phyloP scores from a whole-genome alignment of 2,329 filamentous ascomycete genomes.

The Penicillium rolfsii region DNA sequence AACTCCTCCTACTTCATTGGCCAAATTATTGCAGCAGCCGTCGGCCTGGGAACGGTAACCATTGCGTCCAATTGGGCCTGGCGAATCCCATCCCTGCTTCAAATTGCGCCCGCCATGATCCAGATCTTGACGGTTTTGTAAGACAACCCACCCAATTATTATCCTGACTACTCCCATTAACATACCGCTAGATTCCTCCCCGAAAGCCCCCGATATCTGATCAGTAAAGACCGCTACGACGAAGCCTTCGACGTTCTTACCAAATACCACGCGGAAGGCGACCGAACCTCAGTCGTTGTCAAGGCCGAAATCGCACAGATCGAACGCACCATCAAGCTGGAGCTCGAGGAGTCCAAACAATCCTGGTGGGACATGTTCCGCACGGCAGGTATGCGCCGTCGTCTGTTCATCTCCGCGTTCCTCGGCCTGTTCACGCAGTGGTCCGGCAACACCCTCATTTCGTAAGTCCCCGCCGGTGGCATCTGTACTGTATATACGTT shows the following conservation, averaged over 20 bases:
- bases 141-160: not conserved
- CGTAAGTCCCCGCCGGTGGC: conserved; percentile 16
- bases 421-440: conserved; percentile 47
- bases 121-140: conserved; percentile 33
- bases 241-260: conserved; percentile 36
- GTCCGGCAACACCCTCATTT: conserved; percentile 42
- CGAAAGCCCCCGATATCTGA: conserved; percentile 29
- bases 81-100: conserved; percentile 53
- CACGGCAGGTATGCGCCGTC: conserved; percentile 38
- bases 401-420: conserved; percentile 34
- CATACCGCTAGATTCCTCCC: conserved; percentile 29
- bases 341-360: conserved; percentile 49
- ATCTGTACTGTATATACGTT: not conserved
- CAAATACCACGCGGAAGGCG: conserved; percentile 58
- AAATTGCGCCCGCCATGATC: conserved; percentile 39
- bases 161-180: not conserved
- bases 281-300: conserved; percentile 56
- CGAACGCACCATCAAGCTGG: conserved; percentile 58
- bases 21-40: conserved; percentile 34
- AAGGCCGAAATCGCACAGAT: conserved; percentile 65
- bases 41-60: conserved; percentile 36
- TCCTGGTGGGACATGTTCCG: conserved; percentile 36
- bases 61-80: conserved; percentile 48
- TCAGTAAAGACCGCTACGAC: conserved; percentile 26
- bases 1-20: conserved; percentile 53